phyloP scores from a whole-genome alignment of 805 yeast species.

The Spathaspora passalidarum region DNA sequence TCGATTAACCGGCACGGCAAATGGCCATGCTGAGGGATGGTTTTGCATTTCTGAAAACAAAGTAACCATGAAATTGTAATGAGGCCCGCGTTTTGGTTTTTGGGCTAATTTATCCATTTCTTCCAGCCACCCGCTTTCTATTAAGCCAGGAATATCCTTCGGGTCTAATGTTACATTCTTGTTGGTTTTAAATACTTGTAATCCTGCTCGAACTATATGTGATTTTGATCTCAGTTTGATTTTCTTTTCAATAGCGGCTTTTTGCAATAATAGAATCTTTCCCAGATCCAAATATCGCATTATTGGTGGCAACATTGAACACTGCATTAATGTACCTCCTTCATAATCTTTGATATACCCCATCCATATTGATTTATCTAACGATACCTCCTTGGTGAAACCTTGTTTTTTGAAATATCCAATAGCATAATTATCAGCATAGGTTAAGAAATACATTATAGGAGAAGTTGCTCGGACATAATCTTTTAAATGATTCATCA shows the following conservation, averaged over 20 bases:
- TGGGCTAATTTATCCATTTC: constrained; percentile 98
- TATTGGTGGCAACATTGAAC: constrained; percentile 85
- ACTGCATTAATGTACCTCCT: constrained; percentile 98
- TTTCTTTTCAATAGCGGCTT: constrained; percentile 85
- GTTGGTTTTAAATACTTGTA: constrained; percentile 59
- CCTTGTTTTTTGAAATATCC: constrained; percentile 99
- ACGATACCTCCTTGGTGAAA: constrained; percentile 88
- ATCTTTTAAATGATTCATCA: constrained; percentile 97
- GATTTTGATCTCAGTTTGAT: constrained; percentile 77
- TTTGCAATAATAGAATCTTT: constrained; percentile 80
- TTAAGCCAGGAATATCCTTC: constrained; percentile 77
- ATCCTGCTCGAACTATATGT: constrained; percentile 78
- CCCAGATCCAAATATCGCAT: constrained; percentile 81
- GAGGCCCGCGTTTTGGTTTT: constrained; percentile 91
- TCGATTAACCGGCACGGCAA: constrained; percentile 84
- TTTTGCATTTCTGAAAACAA: constrained; percentile 83
- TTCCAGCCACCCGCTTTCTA: constrained; percentile 96
- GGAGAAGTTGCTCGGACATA: constrained; percentile 87
- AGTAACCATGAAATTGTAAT: constrained; percentile 89
- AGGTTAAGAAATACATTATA: constrained; percentile 82
- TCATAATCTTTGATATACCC: constrained; percentile 98
- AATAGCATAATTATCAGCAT: constrained; percentile 98
- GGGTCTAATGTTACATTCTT: constrained; percentile 62
- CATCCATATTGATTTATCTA: constrained; percentile 89
- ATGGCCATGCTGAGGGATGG: constrained; percentile 98